Percentiles rank a stretch among this genome's conserved stretches.
phyloP scores from a whole-genome alignment of 768 basidiomycete genomes.

The Pisolithus orientalis region DNA sequence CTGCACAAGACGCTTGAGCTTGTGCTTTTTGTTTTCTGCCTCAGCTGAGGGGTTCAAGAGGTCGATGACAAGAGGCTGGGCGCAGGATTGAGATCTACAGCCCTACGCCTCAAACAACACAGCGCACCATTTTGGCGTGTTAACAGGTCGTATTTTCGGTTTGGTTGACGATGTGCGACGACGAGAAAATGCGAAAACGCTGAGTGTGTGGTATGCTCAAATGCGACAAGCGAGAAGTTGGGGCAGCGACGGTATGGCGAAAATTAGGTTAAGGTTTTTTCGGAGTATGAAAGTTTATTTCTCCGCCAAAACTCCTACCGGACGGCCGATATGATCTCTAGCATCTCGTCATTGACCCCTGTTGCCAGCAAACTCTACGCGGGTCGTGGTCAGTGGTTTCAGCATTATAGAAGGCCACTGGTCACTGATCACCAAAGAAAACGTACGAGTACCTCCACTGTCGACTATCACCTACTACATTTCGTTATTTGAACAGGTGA shows the following conservation, averaged over 20 bases:
- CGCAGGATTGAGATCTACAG: background rate
- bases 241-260: background rate
- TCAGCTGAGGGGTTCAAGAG: conserved; percentile 93
- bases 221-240: background rate
- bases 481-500: too few species aligned
- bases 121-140: background rate
- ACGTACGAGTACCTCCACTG: too few species aligned
- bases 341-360: too few species aligned
- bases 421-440: too few species aligned
- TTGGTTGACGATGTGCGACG: background rate
- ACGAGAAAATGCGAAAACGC: background rate
- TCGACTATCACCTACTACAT: too few species aligned
- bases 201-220: background rate
- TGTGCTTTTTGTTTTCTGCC: conserved; percentile 86
- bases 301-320: background rate
- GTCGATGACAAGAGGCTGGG: conserved; percentile 91
- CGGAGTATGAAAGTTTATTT: conserved; percentile 10
- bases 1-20: conserved; percentile 99
- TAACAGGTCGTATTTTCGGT: background rate
- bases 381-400: too few species aligned
- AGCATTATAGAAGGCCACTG: too few species aligned
- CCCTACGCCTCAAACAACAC: background rate
- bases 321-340: background rate
- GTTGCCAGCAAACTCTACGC: too few species aligned
- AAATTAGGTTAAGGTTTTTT: background rate